Conservation (phyloP, 2,329 filamentous ascomycete genomes). For the Calonectria hawksworthii region DNA sequence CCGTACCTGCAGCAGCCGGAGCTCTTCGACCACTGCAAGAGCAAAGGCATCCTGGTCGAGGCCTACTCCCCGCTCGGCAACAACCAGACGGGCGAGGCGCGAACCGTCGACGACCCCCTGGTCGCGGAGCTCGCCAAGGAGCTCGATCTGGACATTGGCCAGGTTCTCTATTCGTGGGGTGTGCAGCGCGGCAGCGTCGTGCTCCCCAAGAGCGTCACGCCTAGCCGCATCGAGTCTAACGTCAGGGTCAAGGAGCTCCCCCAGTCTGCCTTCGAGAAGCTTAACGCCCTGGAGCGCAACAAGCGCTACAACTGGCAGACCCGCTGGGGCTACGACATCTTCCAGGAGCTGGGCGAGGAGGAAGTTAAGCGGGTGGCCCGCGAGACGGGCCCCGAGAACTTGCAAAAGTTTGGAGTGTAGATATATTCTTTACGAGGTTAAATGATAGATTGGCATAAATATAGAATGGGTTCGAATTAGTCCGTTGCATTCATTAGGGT, state of each 20-base stretch:
- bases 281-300: conserved; percentile 56
- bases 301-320: conserved; percentile 60
- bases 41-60: conserved; percentile 71
- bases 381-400: conserved; percentile 52
- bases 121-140: conserved; percentile 62
- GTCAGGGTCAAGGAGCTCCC: conserved; percentile 56
- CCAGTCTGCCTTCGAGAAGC: conserved; percentile 51
- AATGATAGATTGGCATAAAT: background rate
- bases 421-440: background rate
- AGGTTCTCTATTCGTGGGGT: conserved; percentile 69
- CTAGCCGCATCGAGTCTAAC: conserved; percentile 76
- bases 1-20: conserved; percentile 75
- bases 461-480: background rate
- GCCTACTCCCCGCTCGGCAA: conserved; percentile 77
- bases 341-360: conserved; percentile 57
- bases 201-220: conserved; percentile 77
- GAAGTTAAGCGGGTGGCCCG: conserved; percentile 50
- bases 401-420: conserved; percentile 48
- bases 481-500: background rate
- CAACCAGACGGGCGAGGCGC: conserved; percentile 60
- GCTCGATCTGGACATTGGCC: conserved; percentile 55
- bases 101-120: conserved; percentile 63
- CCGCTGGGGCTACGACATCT: conserved; percentile 60
- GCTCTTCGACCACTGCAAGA: conserved; percentile 68
- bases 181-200: conserved; percentile 74